These are phyloP conservation scores for Leccinellum albellum DNA, from an alignment of 768 basidiomycete genomes.

Conservation along the genomic window DNA sequence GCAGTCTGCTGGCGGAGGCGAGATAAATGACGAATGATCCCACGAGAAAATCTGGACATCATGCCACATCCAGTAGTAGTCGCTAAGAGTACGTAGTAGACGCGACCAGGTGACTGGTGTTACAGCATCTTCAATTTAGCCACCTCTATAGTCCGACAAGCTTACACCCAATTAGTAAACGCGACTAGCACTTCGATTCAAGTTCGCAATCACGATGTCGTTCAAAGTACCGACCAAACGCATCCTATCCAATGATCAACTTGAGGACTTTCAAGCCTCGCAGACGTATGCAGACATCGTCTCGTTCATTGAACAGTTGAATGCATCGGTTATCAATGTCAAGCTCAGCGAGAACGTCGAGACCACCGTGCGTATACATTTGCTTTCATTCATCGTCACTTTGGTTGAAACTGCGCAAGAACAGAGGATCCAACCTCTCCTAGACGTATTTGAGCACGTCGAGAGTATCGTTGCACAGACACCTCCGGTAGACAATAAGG, in stretches of 20 bases:
- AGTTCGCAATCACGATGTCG: conserved; percentile 23
- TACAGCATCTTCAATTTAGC: too few relatives aligned
- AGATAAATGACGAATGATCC: too few relatives aligned
- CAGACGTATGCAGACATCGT: conserved; percentile 65
- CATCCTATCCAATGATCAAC: conserved; percentile 74
- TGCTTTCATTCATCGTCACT: background rate
- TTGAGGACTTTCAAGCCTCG: conserved; percentile 78
- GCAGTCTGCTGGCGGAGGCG: too few relatives aligned
- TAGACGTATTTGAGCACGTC: conserved; percentile 63
- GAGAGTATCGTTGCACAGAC: conserved; percentile 62
- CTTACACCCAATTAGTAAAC: too few relatives aligned
- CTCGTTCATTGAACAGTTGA: conserved; percentile 69
- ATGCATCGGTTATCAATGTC: conserved; percentile 67
- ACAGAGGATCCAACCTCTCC: conserved; percentile 61
- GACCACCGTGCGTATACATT: conserved; percentile 51
- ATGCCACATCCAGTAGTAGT: too few relatives aligned
- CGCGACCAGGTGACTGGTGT: too few relatives aligned
- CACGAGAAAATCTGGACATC: too few relatives aligned
- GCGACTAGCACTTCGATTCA: too few relatives aligned
- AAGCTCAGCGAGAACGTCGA: conserved; percentile 68
- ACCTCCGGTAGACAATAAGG: conserved; percentile 85
- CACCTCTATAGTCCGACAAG: too few relatives aligned
- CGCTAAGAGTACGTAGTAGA: too few relatives aligned
- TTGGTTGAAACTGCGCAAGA: conserved; percentile 8
- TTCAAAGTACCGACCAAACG: conserved; percentile 61